phyloP scores from a whole-genome alignment of 176 grass and related monocot species.

The Oryza longistaminata region DNA sequence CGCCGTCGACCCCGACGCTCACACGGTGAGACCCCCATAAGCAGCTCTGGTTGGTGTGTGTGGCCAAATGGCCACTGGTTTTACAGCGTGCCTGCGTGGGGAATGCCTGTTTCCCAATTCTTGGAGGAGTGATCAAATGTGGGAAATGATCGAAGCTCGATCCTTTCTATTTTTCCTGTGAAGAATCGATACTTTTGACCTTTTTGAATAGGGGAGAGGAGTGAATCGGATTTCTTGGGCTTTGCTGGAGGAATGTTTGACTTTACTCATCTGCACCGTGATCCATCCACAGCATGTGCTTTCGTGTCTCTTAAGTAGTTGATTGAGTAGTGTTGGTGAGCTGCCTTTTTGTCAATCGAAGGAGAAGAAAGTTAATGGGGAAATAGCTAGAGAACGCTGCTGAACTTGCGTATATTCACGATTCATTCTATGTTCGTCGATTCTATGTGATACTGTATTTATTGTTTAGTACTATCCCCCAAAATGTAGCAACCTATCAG shows the following conservation, averaged over 20 bases:
- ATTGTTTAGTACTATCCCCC: too few relatives aligned
- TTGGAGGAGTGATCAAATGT: not conserved
- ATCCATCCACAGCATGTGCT: not conserved
- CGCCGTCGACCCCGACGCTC: constrained; percentile 57
- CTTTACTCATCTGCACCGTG: constrained; percentile 12
- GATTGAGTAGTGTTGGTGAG: not conserved
- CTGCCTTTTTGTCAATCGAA: not conserved
- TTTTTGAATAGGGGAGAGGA: constrained; percentile 3
- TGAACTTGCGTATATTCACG: not conserved
- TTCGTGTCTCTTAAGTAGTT: not conserved
- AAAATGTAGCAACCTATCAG: too few relatives aligned
- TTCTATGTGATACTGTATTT: not conserved
- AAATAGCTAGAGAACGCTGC: not conserved
- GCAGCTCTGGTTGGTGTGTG: not conserved
- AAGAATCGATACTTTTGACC: not conserved
- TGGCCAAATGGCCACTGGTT: constrained; percentile 11
- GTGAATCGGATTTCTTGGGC: not conserved
- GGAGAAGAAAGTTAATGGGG: not conserved
- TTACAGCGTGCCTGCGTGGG: not conserved
- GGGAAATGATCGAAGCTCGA: not conserved
- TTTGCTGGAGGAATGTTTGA: not conserved
- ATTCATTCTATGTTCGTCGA: not conserved
- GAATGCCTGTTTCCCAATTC: constrained; percentile 13
- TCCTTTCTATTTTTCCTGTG: not conserved
- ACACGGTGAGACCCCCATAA: constrained; percentile 54